Base-by-base conservation (phyloP, 345 rosid genomes). In the Arabidopsis suecica region DNA sequence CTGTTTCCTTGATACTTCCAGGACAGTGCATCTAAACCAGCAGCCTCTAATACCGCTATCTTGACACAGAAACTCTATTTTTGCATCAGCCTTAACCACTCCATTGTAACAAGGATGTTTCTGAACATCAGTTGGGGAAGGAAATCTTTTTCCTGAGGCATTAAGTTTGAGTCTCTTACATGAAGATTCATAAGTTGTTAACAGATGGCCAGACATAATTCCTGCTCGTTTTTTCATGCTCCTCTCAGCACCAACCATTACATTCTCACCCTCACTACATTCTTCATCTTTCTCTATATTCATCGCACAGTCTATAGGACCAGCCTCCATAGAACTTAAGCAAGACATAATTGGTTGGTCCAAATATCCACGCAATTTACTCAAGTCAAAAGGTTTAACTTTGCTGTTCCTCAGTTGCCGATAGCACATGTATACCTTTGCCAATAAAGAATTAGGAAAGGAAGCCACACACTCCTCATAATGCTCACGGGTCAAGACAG, bases 21-120 rank as follows among this genome's bases (percentile, higher is more conserved):
- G 65, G 81, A 91, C 79, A 16, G 90, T 88, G 82, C 97, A 90
- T 82, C 90, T 86, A 81, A 95, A 95, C 99, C 97, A 91, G 83
- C 99, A 91, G 53, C 99, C 99, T 81, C 96, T 86, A 71, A 95
- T 82, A 44, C 99, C 99, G 63, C 99, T 95, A 81, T 95, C 99
- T 85, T 89, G 99, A 86, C 96, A 88, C 60, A 91, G 77, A 69
- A 82, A 64, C 80, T 94, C 99, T 69, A 94, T 81, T 80, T 88
- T 91, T 63, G 87, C 93, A 82, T 83, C 88, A 68, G 82, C 83
- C 76, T 81, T 81, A 79, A 86, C 84, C 41, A 65, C 47, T 45
- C 73, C 77, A 62, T 56, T 64, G 63, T 55, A 61, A 81, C 78
- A 81, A 65, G 80, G 84, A 51, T 82, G 86, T 54, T 66, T 69